phyloP scores from a whole-genome alignment of 768 basidiomycete species.

The Leccinum variicolor region DNA sequence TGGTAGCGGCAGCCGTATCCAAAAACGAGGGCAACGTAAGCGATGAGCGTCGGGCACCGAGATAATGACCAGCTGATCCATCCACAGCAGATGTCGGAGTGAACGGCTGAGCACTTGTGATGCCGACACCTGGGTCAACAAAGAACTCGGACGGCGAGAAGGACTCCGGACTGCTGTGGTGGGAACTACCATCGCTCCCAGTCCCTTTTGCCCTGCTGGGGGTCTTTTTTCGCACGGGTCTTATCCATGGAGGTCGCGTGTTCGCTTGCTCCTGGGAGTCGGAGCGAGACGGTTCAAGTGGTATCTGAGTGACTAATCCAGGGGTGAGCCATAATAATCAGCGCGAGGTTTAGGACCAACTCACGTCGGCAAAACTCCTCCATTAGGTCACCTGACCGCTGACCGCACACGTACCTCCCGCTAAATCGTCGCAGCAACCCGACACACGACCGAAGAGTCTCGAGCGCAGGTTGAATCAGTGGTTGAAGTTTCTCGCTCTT shows the following conservation, averaged over 20 bases:
- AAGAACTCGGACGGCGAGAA: slow-evolving; percentile 67
- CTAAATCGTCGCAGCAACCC: slow-evolving; percentile 86
- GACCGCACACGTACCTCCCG: slow-evolving; percentile 87
- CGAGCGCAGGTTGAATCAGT: slow-evolving; percentile 77
- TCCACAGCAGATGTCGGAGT: slow-evolving; percentile 18
- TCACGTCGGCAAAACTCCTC: slow-evolving; percentile 90
- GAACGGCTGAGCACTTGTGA: slow-evolving; percentile 28
- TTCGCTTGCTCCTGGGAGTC: slow-evolving; percentile 47
- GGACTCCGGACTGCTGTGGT: slow-evolving; percentile 57
- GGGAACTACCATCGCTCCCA: slow-evolving; percentile 43
- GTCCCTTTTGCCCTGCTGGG: slow-evolving; percentile 42
- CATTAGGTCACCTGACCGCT: slow-evolving; percentile 88
- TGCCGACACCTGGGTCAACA: slow-evolving; percentile 37
- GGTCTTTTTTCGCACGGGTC: slow-evolving; percentile 80
- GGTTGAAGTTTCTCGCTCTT: slow-evolving; percentile 74
- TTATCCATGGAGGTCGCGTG: slow-evolving; percentile 78
- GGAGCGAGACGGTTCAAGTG: slow-evolving; percentile 65
- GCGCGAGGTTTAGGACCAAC: slow-evolving; percentile 16
- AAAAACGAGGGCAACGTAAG: slow-evolving; percentile 25
- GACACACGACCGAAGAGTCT: slow-evolving; percentile 84
- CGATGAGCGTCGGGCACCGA: slow-evolving; percentile 24
- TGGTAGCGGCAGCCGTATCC: slow-evolving; percentile 25
- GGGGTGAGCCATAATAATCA: slow-evolving; percentile 8
- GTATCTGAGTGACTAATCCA: slow-evolving; percentile 73
- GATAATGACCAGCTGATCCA: slow-evolving; percentile 20